These are phyloP conservation scores for Neofusicoccum kwambonambiense DNA, from an alignment of 2,329 filamentous ascomycete genomes.

Conservation along the genomic window DNA sequence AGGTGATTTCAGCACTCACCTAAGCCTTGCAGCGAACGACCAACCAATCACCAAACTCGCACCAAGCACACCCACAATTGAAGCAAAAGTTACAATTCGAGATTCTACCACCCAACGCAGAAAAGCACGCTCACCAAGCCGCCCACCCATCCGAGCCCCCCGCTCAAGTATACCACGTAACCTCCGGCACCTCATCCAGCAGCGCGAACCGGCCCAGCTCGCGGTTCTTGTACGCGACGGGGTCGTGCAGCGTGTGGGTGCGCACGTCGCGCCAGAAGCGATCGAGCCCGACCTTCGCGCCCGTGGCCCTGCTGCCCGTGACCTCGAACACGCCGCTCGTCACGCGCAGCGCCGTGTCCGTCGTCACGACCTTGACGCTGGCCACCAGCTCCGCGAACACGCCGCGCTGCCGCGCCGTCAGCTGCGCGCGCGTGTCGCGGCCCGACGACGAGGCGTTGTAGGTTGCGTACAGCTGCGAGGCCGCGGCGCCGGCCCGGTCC, in stretches of 20 bases:
- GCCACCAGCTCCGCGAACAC: slow-evolving; percentile 64
- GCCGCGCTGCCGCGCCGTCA: slow-evolving; percentile 56
- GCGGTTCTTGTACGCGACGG: slow-evolving; percentile 65
- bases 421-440: neutral
- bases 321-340: slow-evolving; percentile 65
- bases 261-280: slow-evolving; percentile 66
- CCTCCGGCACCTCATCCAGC: slow-evolving; percentile 56
- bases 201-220: slow-evolving; percentile 60
- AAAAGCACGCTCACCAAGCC: too few species aligned
- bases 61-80: too few species aligned
- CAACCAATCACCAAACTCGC: too few species aligned
- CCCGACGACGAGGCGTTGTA: slow-evolving; percentile 28
- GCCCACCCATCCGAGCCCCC: too few species aligned
- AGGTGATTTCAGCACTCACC: too few species aligned
- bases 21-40: too few species aligned
- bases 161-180: slow-evolving; percentile 60
- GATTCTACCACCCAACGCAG: too few species aligned
- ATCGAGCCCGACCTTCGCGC: slow-evolving; percentile 59
- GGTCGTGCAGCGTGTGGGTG: slow-evolving; percentile 66
- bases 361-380: slow-evolving; percentile 62
- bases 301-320: slow-evolving; percentile 59
- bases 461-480: slow-evolving; percentile 48
- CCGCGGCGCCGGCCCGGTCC: slow-evolving; percentile 54
- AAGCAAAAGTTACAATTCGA: too few species aligned
- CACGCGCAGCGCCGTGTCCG: slow-evolving; percentile 58